phyloP scores from a whole-genome alignment of 805 yeast species.

The Scheffersomyces amazonensis region DNA sequence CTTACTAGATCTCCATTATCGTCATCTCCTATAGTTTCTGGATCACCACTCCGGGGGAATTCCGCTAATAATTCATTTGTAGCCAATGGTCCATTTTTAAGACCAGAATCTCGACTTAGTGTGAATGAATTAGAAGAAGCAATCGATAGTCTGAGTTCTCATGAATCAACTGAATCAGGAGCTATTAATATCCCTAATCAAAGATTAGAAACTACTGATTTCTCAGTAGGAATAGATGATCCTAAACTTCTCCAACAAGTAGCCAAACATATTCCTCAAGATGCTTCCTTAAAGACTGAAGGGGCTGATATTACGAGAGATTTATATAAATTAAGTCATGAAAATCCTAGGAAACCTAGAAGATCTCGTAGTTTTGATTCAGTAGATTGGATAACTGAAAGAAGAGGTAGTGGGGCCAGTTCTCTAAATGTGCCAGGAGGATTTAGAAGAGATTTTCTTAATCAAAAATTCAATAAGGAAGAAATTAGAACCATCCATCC shows the following conservation, averaged over 20 bases:
- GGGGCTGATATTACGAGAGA: constrained; percentile 56
- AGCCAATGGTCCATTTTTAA: constrained; percentile 17
- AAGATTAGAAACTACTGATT: constrained; percentile 9
- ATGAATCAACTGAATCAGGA: constrained; percentile 5
- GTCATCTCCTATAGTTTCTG: constrained; percentile 19
- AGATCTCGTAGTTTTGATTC: constrained; percentile 23
- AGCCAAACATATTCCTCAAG: constrained; percentile 35
- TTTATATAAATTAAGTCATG: constrained; percentile 24
- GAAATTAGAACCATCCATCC: constrained; percentile 18
- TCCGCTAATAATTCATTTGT: constrained; percentile 10
- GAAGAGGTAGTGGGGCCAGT: constrained; percentile 66
- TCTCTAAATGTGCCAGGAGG: constrained; percentile 80
- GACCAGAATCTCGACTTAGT: constrained; percentile 7
- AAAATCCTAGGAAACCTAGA: constrained; percentile 1
- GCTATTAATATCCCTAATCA: not conserved
- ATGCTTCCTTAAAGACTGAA: constrained; percentile 33
- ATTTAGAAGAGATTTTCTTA: constrained; percentile 67
- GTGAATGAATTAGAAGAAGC: constrained; percentile 6
- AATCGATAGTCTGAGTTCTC: constrained; percentile 9
- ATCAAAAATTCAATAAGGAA: constrained; percentile 29
- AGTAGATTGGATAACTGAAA: constrained; percentile 18
- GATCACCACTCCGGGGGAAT: constrained; percentile 14
- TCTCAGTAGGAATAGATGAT: constrained; percentile 22
- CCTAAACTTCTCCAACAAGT: constrained; percentile 30
- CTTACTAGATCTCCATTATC: constrained; percentile 28